These are phyloP conservation scores for Anaeromyces robustus DNA, from an alignment of 192 early-diverging fungal species.

Conservation along the genomic window DNA sequence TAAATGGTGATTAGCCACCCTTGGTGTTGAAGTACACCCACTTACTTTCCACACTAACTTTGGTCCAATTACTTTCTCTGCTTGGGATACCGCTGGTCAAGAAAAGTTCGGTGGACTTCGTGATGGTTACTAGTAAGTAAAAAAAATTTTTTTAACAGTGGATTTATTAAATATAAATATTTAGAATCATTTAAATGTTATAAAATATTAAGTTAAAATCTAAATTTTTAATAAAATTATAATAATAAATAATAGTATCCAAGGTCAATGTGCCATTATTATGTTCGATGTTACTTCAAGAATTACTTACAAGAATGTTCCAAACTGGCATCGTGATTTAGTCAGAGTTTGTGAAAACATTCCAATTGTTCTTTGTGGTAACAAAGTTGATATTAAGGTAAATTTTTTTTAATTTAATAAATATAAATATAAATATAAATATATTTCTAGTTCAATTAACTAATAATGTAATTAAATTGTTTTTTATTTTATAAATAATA, in stretches of 20 bases:
- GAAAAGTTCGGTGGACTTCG: slow-evolving; percentile 99
- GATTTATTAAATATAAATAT: too few relatives aligned
- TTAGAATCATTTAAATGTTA: too few relatives aligned
- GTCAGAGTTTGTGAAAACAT: slow-evolving; percentile 99
- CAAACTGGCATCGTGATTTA: slow-evolving; percentile 99
- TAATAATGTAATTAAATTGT: too few relatives aligned
- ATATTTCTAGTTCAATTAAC: too few relatives aligned
- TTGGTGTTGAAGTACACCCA: slow-evolving; percentile 99
- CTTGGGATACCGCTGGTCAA: slow-evolving; percentile 99
- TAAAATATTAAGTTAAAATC: too few relatives aligned
- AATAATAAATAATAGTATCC: slow-evolving; percentile 38
- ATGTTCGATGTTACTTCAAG: slow-evolving; percentile 99
- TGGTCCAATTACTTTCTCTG: slow-evolving; percentile 93
- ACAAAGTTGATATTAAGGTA: slow-evolving; percentile 99
- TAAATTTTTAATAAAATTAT: neutral
- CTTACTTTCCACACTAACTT: slow-evolving; percentile 95
- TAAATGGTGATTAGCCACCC: too few relatives aligned
- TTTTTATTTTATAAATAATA: slow-evolving; percentile 4
- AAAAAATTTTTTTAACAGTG: too few relatives aligned
- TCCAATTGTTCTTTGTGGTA: slow-evolving; percentile 98
- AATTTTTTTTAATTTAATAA: neutral
- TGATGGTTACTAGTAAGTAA: slow-evolving; percentile 90
- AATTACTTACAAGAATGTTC: slow-evolving; percentile 99
- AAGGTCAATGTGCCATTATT: slow-evolving; percentile 99
- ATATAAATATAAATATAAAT: too few relatives aligned